phyloP scores from a whole-genome alignment of 306 rosid species.

The Cicer arietinum region DNA sequence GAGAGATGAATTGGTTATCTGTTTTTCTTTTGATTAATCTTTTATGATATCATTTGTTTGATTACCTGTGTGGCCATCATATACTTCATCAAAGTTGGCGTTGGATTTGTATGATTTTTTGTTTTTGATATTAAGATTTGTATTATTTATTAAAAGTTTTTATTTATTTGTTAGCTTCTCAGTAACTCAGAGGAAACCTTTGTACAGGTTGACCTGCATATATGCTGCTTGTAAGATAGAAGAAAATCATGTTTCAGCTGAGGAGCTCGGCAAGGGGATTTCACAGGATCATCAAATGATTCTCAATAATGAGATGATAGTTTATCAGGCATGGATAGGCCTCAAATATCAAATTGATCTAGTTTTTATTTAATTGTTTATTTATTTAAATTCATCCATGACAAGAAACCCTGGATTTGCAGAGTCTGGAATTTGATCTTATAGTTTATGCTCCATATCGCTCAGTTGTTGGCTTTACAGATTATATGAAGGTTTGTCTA shows the following conservation, averaged over 20 bases:
- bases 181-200: slow-evolving; percentile 22
- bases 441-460: slow-evolving; percentile 94
- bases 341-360: slow-evolving; percentile 43
- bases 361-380: background rate
- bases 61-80: background rate
- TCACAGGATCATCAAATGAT: slow-evolving; percentile 99
- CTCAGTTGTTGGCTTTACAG: slow-evolving; percentile 74
- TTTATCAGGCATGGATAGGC: slow-evolving; percentile 96
- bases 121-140: too few relatives aligned
- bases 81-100: slow-evolving; percentile 9
- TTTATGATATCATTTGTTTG: slow-evolving; percentile 28
- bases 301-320: slow-evolving; percentile 98
- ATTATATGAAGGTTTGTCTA: slow-evolving; percentile 73
- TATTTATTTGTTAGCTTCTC: slow-evolving; percentile 26
- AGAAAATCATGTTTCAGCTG: slow-evolving; percentile 99
- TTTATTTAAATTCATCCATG: slow-evolving; percentile 13
- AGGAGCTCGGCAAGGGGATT: slow-evolving; percentile 99
- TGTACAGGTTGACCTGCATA: slow-evolving; percentile 92
- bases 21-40: slow-evolving; percentile 11
- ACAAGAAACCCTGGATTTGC: slow-evolving; percentile 47
- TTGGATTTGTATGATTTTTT: slow-evolving; percentile 23
- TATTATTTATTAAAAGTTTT: slow-evolving; percentile 8
- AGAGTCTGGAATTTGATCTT: slow-evolving; percentile 95
- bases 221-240: slow-evolving; percentile 98
- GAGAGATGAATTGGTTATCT: slow-evolving; percentile 27